Percentiles rank a stretch among this genome's conserved stretches.
These are phyloP conservation scores for Aureobasidium melanogenum DNA, from an alignment of 2,329 filamentous ascomycete genomes.

Conservation along the genomic window DNA sequence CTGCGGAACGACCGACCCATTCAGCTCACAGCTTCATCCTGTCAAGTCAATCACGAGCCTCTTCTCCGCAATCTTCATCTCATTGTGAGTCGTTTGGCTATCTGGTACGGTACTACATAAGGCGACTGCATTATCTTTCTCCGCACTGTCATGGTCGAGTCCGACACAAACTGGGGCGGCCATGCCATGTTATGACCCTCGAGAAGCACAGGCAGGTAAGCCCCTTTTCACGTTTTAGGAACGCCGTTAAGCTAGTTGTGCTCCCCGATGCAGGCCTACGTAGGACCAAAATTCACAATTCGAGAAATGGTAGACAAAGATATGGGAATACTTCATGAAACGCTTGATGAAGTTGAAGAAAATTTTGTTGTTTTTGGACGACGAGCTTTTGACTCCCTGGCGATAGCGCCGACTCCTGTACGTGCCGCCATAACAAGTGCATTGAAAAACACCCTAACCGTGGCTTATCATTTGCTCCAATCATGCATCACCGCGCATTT, in stretches of 20 bases:
- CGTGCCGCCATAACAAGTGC: constrained; percentile 14
- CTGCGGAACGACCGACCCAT: background rate
- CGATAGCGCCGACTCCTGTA: constrained; percentile 13
- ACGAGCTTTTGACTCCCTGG: constrained; percentile 12
- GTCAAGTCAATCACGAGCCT: background rate
- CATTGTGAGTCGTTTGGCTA: background rate
- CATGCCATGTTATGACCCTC: background rate
- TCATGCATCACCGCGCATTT: constrained; percentile 14
- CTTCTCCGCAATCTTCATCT: background rate
- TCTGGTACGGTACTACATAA: background rate
- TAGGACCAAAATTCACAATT: background rate
- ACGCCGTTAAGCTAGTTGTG: background rate
- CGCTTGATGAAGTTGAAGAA: constrained; percentile 12
- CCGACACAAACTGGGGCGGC: background rate
- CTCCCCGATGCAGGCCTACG: background rate
- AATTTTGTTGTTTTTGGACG: constrained; percentile 11
- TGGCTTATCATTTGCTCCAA: constrained; percentile 10
- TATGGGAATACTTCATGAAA: background rate
- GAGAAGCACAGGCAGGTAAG: background rate
- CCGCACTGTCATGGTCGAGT: background rate
- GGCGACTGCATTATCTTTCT: background rate
- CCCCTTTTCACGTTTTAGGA: background rate
- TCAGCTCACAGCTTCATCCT: background rate
- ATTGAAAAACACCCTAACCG: constrained; percentile 12
- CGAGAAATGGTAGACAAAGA: background rate